Percentiles rank a stretch among this genome's conserved stretches.
These are phyloP conservation scores for Brettanomyces custersianus DNA, from an alignment of 805 yeast species.

Conservation along the genomic window DNA sequence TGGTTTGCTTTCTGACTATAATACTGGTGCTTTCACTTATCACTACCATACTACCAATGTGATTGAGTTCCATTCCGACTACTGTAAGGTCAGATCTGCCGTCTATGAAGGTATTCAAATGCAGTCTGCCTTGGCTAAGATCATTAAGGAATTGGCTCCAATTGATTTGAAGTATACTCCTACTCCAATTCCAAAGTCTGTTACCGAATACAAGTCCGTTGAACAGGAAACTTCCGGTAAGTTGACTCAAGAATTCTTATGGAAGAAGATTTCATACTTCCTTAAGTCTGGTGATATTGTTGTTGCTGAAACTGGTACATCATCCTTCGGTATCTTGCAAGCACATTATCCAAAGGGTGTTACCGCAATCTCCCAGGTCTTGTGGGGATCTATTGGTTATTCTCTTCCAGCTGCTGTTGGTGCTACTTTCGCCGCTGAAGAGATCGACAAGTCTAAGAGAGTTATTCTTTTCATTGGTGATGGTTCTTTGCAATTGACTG, in stretches of 20 bases:
- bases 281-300: conserved; percentile 58
- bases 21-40: conserved; percentile 81
- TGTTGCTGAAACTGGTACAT: conserved; percentile 67
- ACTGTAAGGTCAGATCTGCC: conserved; percentile 61
- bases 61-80: conserved; percentile 72
- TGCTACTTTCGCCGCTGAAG: conserved; percentile 64
- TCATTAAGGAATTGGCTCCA: conserved; percentile 29
- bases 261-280: conserved; percentile 58
- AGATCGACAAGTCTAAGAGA: conserved; percentile 51
- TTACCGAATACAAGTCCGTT: conserved; percentile 28
- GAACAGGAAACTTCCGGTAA: conserved; percentile 35
- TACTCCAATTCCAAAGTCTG: conserved; percentile 43
- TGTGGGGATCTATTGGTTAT: conserved; percentile 72
- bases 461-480: conserved; percentile 65
- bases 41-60: conserved; percentile 66
- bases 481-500: conserved; percentile 68
- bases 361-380: conserved; percentile 62
- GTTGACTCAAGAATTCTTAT: conserved; percentile 58
- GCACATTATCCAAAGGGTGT: conserved; percentile 55
- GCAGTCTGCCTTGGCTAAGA: conserved; percentile 43
- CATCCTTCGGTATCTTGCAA: conserved; percentile 63
- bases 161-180: conserved; percentile 34
- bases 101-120: conserved; percentile 66
- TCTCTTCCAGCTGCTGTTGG: conserved; percentile 62
- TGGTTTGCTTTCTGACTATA: conserved; percentile 78